Evolutionary conservation across 2,329 filamentous ascomycete species (phyloP).

Genomic region (Nakataea oryzae): DNA sequence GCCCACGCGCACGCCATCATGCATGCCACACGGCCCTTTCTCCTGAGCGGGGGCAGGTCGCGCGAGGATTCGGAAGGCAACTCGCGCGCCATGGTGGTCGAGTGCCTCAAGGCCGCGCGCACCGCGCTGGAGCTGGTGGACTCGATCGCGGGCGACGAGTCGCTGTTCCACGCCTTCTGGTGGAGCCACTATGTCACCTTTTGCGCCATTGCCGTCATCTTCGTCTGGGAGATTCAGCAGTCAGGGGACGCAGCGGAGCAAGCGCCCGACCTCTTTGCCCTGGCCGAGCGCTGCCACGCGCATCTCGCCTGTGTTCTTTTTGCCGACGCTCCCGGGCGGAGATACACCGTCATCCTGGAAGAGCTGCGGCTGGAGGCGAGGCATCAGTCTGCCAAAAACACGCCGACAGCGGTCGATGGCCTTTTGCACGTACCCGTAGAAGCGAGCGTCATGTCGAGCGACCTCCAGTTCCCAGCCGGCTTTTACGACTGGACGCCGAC

Average conservation of each 20-base stretch:
- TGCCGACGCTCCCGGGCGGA: slow-evolving; percentile 29
- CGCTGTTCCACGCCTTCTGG: slow-evolving; percentile 37
- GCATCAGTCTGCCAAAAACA: background rate
- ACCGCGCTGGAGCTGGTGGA: slow-evolving; percentile 32
- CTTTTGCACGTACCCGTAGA: background rate
- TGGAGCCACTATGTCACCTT: slow-evolving; percentile 44
- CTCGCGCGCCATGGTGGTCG: slow-evolving; percentile 22
- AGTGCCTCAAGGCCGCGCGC: slow-evolving; percentile 36
- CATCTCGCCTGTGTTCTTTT: slow-evolving; percentile 28
- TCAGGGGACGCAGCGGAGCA: slow-evolving; percentile 9
- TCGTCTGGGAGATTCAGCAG: slow-evolving; percentile 40
- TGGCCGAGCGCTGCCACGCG: slow-evolving; percentile 34
- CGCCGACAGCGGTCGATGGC: background rate
- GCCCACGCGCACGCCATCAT: slow-evolving; percentile 46
- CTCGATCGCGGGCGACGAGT: slow-evolving; percentile 24
- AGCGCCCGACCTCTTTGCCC: slow-evolving; percentile 18
- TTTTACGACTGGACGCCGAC: slow-evolving; percentile 1
- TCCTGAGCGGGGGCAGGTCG: slow-evolving; percentile 18
- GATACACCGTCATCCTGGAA: slow-evolving; percentile 42
- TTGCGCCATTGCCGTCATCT: slow-evolving; percentile 41
- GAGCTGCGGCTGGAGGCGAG: slow-evolving; percentile 31
- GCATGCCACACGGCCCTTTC: slow-evolving; percentile 42
- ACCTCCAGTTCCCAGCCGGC: background rate
- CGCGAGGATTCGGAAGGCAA: background rate
- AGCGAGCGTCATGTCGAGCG: slow-evolving; percentile 3